These are phyloP conservation scores for Mycena sanguinolenta DNA, from an alignment of 768 basidiomycete species.

Conservation along the genomic window DNA sequence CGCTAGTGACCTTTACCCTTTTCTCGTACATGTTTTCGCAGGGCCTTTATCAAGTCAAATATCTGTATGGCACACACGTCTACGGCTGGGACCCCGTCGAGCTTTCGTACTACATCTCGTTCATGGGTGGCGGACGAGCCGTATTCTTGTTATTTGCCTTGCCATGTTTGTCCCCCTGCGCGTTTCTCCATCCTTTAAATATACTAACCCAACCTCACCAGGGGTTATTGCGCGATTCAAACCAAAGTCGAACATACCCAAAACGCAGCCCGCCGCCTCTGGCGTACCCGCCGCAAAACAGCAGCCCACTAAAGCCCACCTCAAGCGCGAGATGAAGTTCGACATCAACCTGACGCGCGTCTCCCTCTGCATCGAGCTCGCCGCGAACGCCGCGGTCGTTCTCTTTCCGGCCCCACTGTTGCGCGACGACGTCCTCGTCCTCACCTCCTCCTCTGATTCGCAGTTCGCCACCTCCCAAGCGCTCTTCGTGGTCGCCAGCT, in stretches of 20 bases:
- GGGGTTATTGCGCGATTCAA: conserved; percentile 77
- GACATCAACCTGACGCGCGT: conserved; percentile 73
- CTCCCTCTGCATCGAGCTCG: conserved; percentile 76
- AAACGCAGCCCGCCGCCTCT: background rate
- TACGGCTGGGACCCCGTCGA: conserved; percentile 82
- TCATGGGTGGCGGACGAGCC: conserved; percentile 73
- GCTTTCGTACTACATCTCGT: conserved; percentile 83
- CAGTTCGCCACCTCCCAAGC: conserved; percentile 48
- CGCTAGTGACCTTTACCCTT: conserved; percentile 72
- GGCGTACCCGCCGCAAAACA: conserved; percentile 45
- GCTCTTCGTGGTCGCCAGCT: conserved; percentile 73
- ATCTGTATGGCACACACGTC: conserved; percentile 81
- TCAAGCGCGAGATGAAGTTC: conserved; percentile 77
- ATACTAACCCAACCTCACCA: conserved; percentile 40
- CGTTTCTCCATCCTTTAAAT: background rate
- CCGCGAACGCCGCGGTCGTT: conserved; percentile 72
- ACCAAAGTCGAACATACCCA: conserved; percentile 42
- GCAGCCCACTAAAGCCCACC: conserved; percentile 63
- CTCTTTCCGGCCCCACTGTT: conserved; percentile 62
- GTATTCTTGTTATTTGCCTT: conserved; percentile 67
- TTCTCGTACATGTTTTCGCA: conserved; percentile 71
- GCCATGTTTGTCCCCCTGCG: conserved; percentile 50
- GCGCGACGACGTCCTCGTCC: conserved; percentile 40
- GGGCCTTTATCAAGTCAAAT: conserved; percentile 87
- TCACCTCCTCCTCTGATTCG: conserved; percentile 5